A percentile compares a stretch with the other conserved stretches of the same genome.
These are phyloP conservation scores for Conticribra weissflogii DNA, from an alignment of 108 stramenopile species.

Conservation along the genomic window DNA sequence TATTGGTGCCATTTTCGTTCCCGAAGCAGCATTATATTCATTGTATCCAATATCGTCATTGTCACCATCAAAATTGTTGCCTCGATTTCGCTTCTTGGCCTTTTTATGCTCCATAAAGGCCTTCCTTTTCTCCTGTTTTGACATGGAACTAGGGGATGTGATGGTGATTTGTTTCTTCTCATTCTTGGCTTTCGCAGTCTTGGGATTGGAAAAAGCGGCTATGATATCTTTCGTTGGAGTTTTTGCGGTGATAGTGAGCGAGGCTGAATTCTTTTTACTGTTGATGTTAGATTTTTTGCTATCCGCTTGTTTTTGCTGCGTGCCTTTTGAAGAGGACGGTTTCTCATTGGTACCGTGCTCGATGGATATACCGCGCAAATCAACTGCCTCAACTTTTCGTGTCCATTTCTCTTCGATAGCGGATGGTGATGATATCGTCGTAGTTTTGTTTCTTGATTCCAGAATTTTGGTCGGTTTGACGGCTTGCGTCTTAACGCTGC, in stretches of 20 bases:
- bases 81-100: conserved; percentile 42
- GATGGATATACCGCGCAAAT: conserved; percentile 7
- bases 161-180: not conserved
- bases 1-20: conserved; percentile 11
- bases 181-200: not conserved
- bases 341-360: not conserved
- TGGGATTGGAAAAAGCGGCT: conserved; percentile 28
- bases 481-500: conserved; percentile 47
- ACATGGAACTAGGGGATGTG: not conserved
- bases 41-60: conserved; percentile 12
- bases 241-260: conserved; percentile 30
- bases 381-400: conserved; percentile 4
- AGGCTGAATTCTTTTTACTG: not conserved
- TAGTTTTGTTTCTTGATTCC: conserved; percentile 3
- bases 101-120: conserved; percentile 47
- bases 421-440: not conserved
- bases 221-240: conserved; percentile 47
- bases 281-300: conserved; percentile 4
- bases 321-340: not conserved
- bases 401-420: conserved; percentile 12
- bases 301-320: not conserved
- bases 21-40: conserved; percentile 5
- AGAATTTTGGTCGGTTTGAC: conserved; percentile 23
- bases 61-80: not conserved
- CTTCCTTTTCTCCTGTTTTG: conserved; percentile 41